A percentile compares a stretch with the other conserved stretches of the same genome.
These are phyloP conservation scores for Mucor racemosus DNA, from an alignment of 371 early-diverging fungal species.

Conservation along the genomic window DNA sequence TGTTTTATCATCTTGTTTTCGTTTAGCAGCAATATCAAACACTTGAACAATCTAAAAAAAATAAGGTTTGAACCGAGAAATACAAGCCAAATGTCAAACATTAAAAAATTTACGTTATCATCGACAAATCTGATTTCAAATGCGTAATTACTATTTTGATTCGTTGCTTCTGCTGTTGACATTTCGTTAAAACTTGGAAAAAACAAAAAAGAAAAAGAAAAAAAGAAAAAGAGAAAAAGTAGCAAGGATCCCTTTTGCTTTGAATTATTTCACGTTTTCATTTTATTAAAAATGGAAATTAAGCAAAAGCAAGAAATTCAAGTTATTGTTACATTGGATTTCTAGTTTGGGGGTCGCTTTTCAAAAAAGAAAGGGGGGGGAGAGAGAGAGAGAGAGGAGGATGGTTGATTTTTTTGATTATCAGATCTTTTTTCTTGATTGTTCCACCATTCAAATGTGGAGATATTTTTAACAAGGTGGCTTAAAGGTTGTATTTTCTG, in stretches of 20 bases:
- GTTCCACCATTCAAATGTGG: background rate
- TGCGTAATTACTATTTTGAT: constrained; percentile 21
- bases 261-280: constrained; percentile 1
- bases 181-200: background rate
- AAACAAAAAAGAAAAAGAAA: background rate
- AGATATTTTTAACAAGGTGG: background rate
- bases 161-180: background rate
- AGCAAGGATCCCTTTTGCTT: background rate
- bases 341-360: background rate
- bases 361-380: background rate
- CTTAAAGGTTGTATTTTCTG: background rate
- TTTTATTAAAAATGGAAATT: background rate
- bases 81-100: background rate
- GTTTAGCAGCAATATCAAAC: constrained; percentile 36
- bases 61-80: background rate
- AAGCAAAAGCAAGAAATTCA: constrained; percentile 4
- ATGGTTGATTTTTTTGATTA: background rate
- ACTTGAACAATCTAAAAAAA: constrained; percentile 41
- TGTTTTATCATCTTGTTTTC: constrained; percentile 8
- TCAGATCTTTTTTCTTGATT: background rate
- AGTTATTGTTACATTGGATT: background rate
- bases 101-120: constrained; percentile 29
- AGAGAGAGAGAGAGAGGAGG: no score
- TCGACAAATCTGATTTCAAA: constrained; percentile 49
- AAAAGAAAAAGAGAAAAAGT: background rate